Base-by-base conservation (phyloP, 345 rosid species). In the Camelina sativa region DNA sequence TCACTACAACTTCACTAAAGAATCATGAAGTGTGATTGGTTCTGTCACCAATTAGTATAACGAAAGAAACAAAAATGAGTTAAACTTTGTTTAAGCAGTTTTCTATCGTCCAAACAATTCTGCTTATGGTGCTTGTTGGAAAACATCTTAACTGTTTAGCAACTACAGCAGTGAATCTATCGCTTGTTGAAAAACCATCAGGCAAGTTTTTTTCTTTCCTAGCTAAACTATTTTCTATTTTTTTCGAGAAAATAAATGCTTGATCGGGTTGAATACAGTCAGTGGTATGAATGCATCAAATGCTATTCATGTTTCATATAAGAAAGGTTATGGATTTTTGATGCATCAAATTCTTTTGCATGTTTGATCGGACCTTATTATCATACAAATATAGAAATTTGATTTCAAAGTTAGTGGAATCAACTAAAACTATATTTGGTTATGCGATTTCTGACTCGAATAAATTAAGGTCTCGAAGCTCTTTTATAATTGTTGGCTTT, bases 341-440 rank as follows among this genome's bases (percentile, higher is more conserved):
- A n/a, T n/a, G n/a, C n/a, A n/a, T n/a, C n/a, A n/a, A n/a, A n/a
- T n/a, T n/a, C n/a, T n/a, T n/a, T n/a, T 10, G 50, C 66, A 67
- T 51, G 55, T 75, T 60, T 75, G 40, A 52, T 75, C 30, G 37
- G 19, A 19, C 22, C 38, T 52, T 54, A 28, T 30, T 11, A 9
- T 6, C 16, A 28, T 58, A 30, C 35, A 67, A 15, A 60, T 20
- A 61, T 67, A 68, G 19, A 67, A 75, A 61, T 51, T 4, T 54
- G 8, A 61, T 75, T 56, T 56, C 34, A 32, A 41, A 60, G 73
- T 60, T 38, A 52, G 41, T 75, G 79, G 69, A 68, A 68, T 15
- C 69, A 68, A 75, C 62, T 25, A 19, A 30, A 25, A 17, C 6
- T 58, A 67, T 16, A 59, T 50, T 50, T 59, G 73, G 37, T 51